phyloP scores from a whole-genome alignment of 768 basidiomycete species.

The Zangia roseola region DNA sequence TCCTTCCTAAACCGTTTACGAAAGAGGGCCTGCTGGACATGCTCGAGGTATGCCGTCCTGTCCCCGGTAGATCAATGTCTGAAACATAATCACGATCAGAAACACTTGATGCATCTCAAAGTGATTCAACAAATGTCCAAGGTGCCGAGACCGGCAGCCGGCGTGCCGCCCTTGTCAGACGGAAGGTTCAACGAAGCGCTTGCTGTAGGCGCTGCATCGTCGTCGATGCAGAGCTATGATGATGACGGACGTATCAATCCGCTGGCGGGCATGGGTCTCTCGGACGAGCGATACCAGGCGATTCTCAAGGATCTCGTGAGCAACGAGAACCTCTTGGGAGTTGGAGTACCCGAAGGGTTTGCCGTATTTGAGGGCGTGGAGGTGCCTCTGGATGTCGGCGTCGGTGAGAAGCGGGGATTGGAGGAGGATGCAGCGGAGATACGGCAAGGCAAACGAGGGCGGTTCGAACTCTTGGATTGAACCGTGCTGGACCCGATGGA shows the following conservation, averaged over 20 bases:
- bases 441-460: constrained; percentile 53
- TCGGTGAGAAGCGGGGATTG: constrained; percentile 37
- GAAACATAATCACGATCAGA: constrained; percentile 39
- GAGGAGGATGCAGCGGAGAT: constrained; percentile 38
- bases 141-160: constrained; percentile 58
- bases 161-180: constrained; percentile 61
- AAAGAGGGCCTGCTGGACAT: constrained; percentile 87
- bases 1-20: constrained; percentile 96
- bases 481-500: too few species aligned
- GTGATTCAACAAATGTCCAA: constrained; percentile 76
- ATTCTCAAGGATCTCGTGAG: constrained; percentile 74
- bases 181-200: constrained; percentile 54
- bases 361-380: constrained; percentile 16
- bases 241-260: constrained; percentile 70
- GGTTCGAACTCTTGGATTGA: constrained; percentile 63
- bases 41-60: constrained; percentile 66
- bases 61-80: not conserved
- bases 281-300: constrained; percentile 82
- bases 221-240: constrained; percentile 31
- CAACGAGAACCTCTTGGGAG: constrained; percentile 56
- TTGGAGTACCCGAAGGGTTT: constrained; percentile 33
- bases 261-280: constrained; percentile 82
- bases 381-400: constrained; percentile 13
- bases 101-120: constrained; percentile 86
- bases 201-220: constrained; percentile 35